These are phyloP conservation scores for Wickerhamiella infanticola DNA, from an alignment of 1,139 yeast genomes.

Conservation along the genomic window DNA sequence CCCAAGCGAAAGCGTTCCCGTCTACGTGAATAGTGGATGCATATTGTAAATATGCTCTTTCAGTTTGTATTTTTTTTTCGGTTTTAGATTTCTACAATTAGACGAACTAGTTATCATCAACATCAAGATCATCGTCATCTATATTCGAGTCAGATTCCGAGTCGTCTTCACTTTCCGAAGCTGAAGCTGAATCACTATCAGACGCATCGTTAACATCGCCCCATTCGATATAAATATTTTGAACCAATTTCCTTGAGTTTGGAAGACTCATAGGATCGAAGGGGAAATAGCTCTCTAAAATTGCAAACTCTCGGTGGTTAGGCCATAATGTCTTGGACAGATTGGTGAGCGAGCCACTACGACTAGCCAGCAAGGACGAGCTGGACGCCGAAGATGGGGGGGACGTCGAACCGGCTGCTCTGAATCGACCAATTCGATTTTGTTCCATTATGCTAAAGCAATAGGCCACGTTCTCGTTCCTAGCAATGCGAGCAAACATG, in stretches of 20 bases:
- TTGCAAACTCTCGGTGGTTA: conserved; percentile 64
- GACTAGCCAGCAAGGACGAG: background rate
- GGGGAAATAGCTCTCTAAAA: conserved; percentile 85
- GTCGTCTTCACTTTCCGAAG: conserved; percentile 18
- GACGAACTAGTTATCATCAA: background rate
- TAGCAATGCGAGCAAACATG: conserved; percentile 87
- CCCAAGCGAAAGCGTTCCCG: conserved; percentile 9
- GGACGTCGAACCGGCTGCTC: conserved; percentile 8
- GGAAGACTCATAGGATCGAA: conserved; percentile 82
- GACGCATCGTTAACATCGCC: conserved; percentile 51
- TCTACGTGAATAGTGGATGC: conserved; percentile 5
- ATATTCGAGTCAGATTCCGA: conserved; percentile 14
- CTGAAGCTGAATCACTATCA: conserved; percentile 29
- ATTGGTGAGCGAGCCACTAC: background rate
- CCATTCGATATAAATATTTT: conserved; percentile 68
- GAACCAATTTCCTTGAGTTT: conserved; percentile 38
- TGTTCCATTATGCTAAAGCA: conserved; percentile 89
- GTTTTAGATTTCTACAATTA: no score
- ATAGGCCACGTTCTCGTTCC: conserved; percentile 77
- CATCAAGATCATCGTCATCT: background rate
- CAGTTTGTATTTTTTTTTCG: no score
- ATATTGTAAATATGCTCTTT: background rate
- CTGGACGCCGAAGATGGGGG: background rate
- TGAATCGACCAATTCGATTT: conserved; percentile 51
- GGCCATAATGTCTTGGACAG: conserved; percentile 16